These are phyloP conservation scores for Apiospora sp. DNA, from an alignment of 2,329 filamentous ascomycete genomes.

Conservation along the genomic window DNA sequence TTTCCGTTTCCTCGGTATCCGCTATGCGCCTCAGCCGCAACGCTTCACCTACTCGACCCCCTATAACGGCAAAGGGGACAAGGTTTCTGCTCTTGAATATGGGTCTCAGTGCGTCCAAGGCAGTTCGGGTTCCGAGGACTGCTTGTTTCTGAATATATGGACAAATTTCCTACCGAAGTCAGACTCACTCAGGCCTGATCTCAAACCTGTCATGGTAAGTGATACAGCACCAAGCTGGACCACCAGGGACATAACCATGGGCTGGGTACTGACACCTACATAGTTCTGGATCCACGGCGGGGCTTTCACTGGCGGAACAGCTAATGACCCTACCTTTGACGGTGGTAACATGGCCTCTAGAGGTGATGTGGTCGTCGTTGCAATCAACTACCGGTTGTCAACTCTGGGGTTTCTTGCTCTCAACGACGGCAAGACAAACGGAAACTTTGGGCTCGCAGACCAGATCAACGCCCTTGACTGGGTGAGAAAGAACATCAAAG, in stretches of 20 bases:
- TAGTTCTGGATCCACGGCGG: conserved; percentile 56
- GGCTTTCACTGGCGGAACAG: conserved; percentile 59
- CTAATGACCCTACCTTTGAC: conserved; percentile 51
- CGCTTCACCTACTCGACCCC: conserved; percentile 53
- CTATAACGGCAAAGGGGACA: conserved; percentile 45
- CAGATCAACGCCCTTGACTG: conserved; percentile 33
- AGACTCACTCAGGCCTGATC: conserved; percentile 32
- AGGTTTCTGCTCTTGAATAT: conserved; percentile 45
- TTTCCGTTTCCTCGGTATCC: conserved; percentile 53
- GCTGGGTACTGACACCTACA: background rate
- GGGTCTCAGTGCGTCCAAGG: conserved; percentile 47
- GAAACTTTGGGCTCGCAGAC: conserved; percentile 35
- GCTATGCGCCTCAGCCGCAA: conserved; percentile 53
- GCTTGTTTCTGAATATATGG: conserved; percentile 56
- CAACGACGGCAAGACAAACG: background rate
- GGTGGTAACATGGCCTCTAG: conserved; percentile 64
- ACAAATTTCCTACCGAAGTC: conserved; percentile 49
- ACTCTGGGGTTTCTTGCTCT: background rate
- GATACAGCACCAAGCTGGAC: background rate
- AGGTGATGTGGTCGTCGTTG: conserved; percentile 66
- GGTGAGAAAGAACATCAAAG: conserved; percentile 32
- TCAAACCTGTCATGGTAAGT: conserved; percentile 46
- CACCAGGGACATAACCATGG: background rate
- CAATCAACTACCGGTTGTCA: conserved; percentile 62
- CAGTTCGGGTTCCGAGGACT: conserved; percentile 51